phyloP scores from a whole-genome alignment of 768 basidiomycete species.

The Mycena galopus region DNA sequence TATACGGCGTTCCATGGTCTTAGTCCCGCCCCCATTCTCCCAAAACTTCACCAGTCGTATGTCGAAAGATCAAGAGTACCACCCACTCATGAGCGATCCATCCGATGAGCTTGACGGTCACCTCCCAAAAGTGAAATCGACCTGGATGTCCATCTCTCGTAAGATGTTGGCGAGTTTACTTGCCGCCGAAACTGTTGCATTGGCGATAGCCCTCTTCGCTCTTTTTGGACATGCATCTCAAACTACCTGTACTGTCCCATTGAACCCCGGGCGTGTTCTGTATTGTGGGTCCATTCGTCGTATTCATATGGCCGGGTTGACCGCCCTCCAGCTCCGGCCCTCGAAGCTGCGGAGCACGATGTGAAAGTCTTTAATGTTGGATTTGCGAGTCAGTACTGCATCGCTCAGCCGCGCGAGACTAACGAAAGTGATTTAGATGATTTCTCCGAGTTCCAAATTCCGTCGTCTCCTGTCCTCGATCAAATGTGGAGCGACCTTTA shows the following conservation, averaged over 20 bases:
- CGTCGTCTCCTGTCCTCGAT: constrained; percentile 14
- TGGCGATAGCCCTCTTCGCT: background rate
- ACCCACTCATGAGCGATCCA: background rate
- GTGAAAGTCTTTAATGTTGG: constrained; percentile 22
- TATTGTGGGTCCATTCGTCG: constrained; percentile 3
- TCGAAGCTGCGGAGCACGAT: constrained; percentile 21
- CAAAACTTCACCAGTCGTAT: background rate
- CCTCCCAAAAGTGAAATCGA: background rate
- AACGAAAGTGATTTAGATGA: constrained; percentile 7
- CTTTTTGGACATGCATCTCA: background rate
- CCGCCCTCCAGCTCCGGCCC: constrained; percentile 8
- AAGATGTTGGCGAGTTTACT: background rate
- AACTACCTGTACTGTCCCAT: constrained; percentile 2
- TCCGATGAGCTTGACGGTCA: background rate
- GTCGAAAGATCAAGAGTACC: no score
- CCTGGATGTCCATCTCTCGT: constrained; percentile 1
- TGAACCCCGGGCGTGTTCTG: background rate
- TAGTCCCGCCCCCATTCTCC: background rate
- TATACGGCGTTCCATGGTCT: no score
- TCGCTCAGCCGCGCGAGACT: background rate
- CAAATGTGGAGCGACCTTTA: constrained; percentile 29
- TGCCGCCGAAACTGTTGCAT: constrained; percentile 15
- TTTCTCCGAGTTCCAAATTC: constrained; percentile 26
- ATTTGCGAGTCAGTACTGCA: background rate
- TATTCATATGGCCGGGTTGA: background rate